Evolutionary conservation across 306 rosid species (phyloP), one percentile per base, ranked within the genome.

Genomic region (Rosa multiflora): DNA sequence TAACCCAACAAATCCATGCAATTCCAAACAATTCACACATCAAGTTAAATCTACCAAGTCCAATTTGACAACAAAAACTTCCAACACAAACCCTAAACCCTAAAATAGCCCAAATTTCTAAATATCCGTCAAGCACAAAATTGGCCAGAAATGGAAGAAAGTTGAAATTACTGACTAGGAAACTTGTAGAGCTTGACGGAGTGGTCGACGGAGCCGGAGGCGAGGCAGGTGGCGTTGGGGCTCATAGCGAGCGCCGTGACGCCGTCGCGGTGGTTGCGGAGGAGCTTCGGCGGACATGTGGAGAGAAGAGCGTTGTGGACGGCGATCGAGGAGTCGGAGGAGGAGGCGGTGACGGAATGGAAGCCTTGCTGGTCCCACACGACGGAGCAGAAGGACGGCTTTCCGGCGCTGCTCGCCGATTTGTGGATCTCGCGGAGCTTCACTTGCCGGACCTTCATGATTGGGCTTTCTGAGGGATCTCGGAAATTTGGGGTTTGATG

Each of bases 101-200:
- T 8, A 76, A 29, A 14, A 15, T 32, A 17, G n/a, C 23, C 44
- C 56, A 26, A 75, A 62, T 52, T 35, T 40, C 42, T n/a, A 6
- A 21, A 48, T 46, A 76, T 40, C 40, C 74, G 51, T 12, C 7
- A 59, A 13, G 5, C 56, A 39, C 40, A 1, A 11, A 76, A 10
- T 39, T 4, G 9, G 14, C 5, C 44, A 39, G 76, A 14, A 52
- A 10, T 58, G 47, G 26, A 15, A 49, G 7, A 7, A 13, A 56
- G 62, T 58, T 21, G 58, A 73, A 59, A 52, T 48, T 52, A 76
- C n/a, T 55, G 71, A 95, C 99, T 88, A 1, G 99, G 99, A 78
- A 93, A 95, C 82, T 95, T 95, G 96, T 93, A 95, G 85, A 95
- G 98, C 82, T 95, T 95, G 83, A 95, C 93, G 77, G 98, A 90